These are phyloP conservation scores for Lactifluus piperatus DNA, from an alignment of 768 basidiomycete species.

Conservation along the genomic window DNA sequence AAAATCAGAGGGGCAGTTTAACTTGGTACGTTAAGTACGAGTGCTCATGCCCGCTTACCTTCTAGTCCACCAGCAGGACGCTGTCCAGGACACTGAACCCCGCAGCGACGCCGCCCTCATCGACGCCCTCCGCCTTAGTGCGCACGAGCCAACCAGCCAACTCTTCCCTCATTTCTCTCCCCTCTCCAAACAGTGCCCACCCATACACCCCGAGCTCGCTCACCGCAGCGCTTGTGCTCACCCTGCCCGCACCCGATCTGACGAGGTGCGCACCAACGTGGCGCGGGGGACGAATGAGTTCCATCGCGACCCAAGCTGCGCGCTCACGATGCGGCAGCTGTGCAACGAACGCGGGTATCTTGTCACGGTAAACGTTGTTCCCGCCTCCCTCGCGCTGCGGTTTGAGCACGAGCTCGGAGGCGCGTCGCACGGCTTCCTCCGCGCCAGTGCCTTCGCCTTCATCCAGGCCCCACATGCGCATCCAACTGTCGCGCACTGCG, in stretches of 20 bases:
- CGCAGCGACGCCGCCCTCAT: slow-evolving; percentile 78
- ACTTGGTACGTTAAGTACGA: too few species aligned
- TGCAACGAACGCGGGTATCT: slow-evolving; percentile 72
- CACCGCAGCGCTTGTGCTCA: slow-evolving; percentile 49
- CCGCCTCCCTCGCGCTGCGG: slow-evolving; percentile 98
- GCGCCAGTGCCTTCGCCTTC: slow-evolving; percentile 33
- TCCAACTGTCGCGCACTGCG: slow-evolving; percentile 66
- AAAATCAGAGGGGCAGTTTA: too few species aligned
- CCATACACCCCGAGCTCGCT: slow-evolving; percentile 93
- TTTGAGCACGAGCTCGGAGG: slow-evolving; percentile 72
- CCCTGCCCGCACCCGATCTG: slow-evolving; percentile 45
- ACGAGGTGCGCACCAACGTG: slow-evolving; percentile 66
- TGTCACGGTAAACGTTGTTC: slow-evolving; percentile 85
- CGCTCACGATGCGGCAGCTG: slow-evolving; percentile 49
- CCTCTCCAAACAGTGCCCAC: slow-evolving; percentile 65
- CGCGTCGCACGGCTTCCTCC: slow-evolving; percentile 40
- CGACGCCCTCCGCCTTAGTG: slow-evolving; percentile 83
- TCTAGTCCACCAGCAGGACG: slow-evolving; percentile 32
- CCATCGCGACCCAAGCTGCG: slow-evolving; percentile 94
- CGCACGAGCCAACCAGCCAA: slow-evolving; percentile 78
- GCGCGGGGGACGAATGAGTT: slow-evolving; percentile 73
- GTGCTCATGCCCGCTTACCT: too few species aligned
- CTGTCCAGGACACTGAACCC: slow-evolving; percentile 41
- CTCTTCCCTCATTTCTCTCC: slow-evolving; percentile 42
- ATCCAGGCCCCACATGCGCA: slow-evolving; percentile 72